Percentiles rank a stretch among this genome's conserved stretches.
Evolutionary conservation across 331 rosid genomes (phyloP).

Genomic region (Saraca asoca): DNA sequence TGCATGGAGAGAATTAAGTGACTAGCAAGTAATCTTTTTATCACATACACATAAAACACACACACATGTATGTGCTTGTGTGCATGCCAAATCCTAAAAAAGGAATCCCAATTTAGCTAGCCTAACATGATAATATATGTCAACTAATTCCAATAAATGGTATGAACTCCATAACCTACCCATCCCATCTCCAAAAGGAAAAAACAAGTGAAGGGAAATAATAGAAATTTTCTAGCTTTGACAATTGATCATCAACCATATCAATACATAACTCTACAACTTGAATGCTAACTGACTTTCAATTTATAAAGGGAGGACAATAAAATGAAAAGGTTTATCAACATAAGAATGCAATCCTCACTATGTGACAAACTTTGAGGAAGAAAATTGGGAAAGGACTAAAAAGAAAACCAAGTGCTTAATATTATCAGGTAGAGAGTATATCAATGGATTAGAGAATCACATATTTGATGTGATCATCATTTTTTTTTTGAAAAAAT

Average conservation of each 20-base stretch:
- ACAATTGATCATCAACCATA: slow-evolving; percentile 21
- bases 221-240: slow-evolving; percentile 2
- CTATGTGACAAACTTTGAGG: slow-evolving; percentile 41
- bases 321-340: slow-evolving; percentile 41
- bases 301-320: slow-evolving; percentile 36
- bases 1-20: not conserved
- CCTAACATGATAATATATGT: slow-evolving; percentile 10
- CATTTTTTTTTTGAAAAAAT: too few relatives aligned
- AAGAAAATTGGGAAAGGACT: slow-evolving; percentile 47
- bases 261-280: slow-evolving; percentile 22
- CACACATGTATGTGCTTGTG: not conserved
- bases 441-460: too few relatives aligned
- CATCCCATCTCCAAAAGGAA: not conserved
- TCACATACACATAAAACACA: too few relatives aligned
- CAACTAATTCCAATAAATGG: not conserved
- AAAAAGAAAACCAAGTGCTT: slow-evolving; percentile 66
- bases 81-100: slow-evolving; percentile 26
- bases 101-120: slow-evolving; percentile 29
- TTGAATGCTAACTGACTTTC: slow-evolving; percentile 31
- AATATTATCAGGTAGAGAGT: too few relatives aligned
- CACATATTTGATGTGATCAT: too few relatives aligned
- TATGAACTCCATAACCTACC: not conserved
- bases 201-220: not conserved
- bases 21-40: slow-evolving; percentile 5
- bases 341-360: slow-evolving; percentile 48